Percentiles rank a stretch among this genome's conserved stretches.
Evolutionary conservation across 2,329 filamentous ascomycete genomes (phyloP).

Genomic region (Paraphoma chrysanthemicola): DNA sequence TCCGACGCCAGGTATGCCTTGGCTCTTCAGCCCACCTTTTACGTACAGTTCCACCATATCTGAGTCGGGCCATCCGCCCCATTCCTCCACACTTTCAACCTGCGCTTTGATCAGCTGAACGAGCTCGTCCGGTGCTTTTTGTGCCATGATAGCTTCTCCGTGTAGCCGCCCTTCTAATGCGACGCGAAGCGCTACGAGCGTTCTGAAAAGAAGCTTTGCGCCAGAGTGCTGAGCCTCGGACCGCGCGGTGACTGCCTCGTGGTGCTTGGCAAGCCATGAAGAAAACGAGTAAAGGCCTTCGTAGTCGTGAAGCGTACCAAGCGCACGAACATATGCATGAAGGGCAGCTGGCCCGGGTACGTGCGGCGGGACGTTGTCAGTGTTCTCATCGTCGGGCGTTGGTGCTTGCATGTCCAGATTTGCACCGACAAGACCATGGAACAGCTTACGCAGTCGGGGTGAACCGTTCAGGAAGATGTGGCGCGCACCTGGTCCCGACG

Average conservation of each 20-base stretch:
- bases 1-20: slow-evolving; percentile 3
- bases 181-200: slow-evolving; percentile 50
- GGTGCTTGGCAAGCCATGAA: slow-evolving; percentile 60
- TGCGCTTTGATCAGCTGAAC: slow-evolving; percentile 36
- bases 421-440: slow-evolving; percentile 32
- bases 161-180: slow-evolving; percentile 47
- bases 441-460: slow-evolving; percentile 30
- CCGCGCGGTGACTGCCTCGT: slow-evolving; percentile 34
- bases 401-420: slow-evolving; percentile 12
- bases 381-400: background rate
- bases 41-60: slow-evolving; percentile 49
- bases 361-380: slow-evolving; percentile 44
- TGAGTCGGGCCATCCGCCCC: slow-evolving; percentile 54
- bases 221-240: slow-evolving; percentile 33
- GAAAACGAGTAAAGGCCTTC: slow-evolving; percentile 64
- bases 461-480: slow-evolving; percentile 24
- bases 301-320: slow-evolving; percentile 68
- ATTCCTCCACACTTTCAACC: slow-evolving; percentile 47
- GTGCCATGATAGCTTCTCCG: slow-evolving; percentile 3
- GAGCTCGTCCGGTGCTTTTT: slow-evolving; percentile 38
- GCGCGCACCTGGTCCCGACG: slow-evolving; percentile 12
- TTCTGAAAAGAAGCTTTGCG: slow-evolving; percentile 36
- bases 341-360: slow-evolving; percentile 57
- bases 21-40: slow-evolving; percentile 23
- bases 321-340: slow-evolving; percentile 68